Conservation (phyloP, 2,329 filamentous ascomycete genomes). For the Fusarium sp. region DNA sequence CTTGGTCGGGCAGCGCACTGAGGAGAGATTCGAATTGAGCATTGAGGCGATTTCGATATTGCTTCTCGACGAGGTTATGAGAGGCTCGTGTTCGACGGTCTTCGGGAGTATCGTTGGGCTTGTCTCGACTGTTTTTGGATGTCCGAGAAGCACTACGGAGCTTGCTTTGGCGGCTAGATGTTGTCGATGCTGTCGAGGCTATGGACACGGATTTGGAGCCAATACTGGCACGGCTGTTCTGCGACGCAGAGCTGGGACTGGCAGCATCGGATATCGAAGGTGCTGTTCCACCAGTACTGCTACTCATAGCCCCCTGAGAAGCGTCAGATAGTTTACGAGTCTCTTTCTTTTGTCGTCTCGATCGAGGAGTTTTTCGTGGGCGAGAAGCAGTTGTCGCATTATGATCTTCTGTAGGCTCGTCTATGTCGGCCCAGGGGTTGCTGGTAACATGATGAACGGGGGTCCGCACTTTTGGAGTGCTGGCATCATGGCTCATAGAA, state of each 20-base stretch:
- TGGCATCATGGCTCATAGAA: slow-evolving; percentile 32
- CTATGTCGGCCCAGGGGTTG: slow-evolving; percentile 41
- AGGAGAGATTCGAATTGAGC: slow-evolving; percentile 42
- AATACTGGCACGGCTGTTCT: slow-evolving; percentile 38
- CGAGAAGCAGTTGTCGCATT: slow-evolving; percentile 14
- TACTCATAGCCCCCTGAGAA: slow-evolving; percentile 27
- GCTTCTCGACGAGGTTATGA: slow-evolving; percentile 43
- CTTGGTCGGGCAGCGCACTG: slow-evolving; percentile 33
- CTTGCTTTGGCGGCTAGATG: slow-evolving; percentile 40
- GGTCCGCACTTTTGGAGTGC: slow-evolving; percentile 39
- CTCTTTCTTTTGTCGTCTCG: slow-evolving; percentile 30
- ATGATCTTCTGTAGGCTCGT: slow-evolving; percentile 23
- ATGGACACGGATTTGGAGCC: slow-evolving; percentile 38
- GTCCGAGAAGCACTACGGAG: slow-evolving; percentile 43
- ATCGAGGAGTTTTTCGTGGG: slow-evolving; percentile 30
- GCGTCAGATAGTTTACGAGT: slow-evolving; percentile 31
- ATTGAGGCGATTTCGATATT: slow-evolving; percentile 43
- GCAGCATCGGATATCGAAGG: slow-evolving; percentile 36
- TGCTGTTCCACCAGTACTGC: slow-evolving; percentile 26
- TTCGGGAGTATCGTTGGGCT: slow-evolving; percentile 41
- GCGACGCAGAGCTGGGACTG: slow-evolving; percentile 37
- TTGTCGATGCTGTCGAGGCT: slow-evolving; percentile 36
- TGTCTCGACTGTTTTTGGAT: slow-evolving; percentile 40
- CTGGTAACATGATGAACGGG: slow-evolving; percentile 31
- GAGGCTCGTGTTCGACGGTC: slow-evolving; percentile 43